Percentiles rank a stretch among this genome's conserved stretches.
Conservation (phyloP, 805 yeast genomes). For the Metschnikowia peoriensis region DNA sequence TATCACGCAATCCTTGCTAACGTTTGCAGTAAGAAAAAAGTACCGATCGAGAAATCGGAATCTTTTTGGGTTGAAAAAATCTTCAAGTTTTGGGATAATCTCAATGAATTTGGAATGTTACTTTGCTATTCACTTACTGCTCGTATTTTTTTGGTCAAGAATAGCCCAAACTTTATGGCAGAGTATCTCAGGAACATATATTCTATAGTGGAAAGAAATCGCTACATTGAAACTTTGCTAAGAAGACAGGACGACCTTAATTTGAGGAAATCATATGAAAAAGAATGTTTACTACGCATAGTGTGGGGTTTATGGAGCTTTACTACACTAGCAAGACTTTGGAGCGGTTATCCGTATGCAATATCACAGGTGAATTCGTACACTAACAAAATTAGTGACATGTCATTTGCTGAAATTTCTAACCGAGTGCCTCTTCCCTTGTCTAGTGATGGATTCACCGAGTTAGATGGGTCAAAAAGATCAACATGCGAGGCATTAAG, state of each 20-base stretch:
- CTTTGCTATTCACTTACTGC: slow-evolving; percentile 21
- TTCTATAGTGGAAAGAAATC: slow-evolving; percentile 20
- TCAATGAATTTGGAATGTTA: slow-evolving; percentile 28
- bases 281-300: slow-evolving; percentile 21
- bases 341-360: slow-evolving; percentile 22
- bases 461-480: slow-evolving; percentile 1
- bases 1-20: slow-evolving; percentile 27
- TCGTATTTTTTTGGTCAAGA: slow-evolving; percentile 13
- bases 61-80: slow-evolving; percentile 22
- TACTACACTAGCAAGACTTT: slow-evolving; percentile 16
- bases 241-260: slow-evolving; percentile 2
- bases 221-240: slow-evolving; percentile 18
- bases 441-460: slow-evolving; percentile 10
- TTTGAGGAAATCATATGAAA: slow-evolving; percentile 23
- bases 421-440: slow-evolving; percentile 22
- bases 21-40: slow-evolving; percentile 13
- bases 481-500: slow-evolving; percentile 1
- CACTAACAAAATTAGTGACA: slow-evolving; percentile 8
- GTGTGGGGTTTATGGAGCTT: slow-evolving; percentile 26
- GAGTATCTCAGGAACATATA: slow-evolving; percentile 20
- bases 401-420: slow-evolving; percentile 11
- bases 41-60: slow-evolving; percentile 17
- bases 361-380: slow-evolving; percentile 8
- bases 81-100: slow-evolving; percentile 24
- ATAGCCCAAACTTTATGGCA: slow-evolving; percentile 11